Percentiles rank a stretch among this genome's conserved stretches.
These are phyloP conservation scores for Phlebiopsis gigantea DNA, from an alignment of 768 basidiomycete genomes.

Conservation along the genomic window DNA sequence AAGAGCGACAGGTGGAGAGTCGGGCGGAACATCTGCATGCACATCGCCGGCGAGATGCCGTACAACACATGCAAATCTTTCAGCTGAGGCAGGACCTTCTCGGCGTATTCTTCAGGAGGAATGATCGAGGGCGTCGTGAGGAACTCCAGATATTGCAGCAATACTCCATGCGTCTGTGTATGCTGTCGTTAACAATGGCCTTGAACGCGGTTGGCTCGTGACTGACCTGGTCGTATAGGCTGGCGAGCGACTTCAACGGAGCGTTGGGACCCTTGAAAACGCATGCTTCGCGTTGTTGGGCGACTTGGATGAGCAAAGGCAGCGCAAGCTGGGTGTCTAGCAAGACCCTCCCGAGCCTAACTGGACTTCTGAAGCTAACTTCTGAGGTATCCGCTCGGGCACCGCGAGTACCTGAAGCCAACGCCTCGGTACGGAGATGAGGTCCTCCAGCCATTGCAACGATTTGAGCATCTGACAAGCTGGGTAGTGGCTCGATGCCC, in stretches of 20 bases:
- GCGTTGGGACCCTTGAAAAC: slow-evolving; percentile 70
- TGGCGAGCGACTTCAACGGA: slow-evolving; percentile 80
- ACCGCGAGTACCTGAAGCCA: slow-evolving; percentile 75
- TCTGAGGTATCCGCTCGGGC: slow-evolving; percentile 66
- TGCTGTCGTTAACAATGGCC: too few species aligned
- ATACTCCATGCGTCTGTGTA: slow-evolving; percentile 78
- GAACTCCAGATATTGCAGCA: slow-evolving; percentile 89
- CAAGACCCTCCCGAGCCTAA: slow-evolving; percentile 58
- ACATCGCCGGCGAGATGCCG: slow-evolving; percentile 78
- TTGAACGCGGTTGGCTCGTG: too few species aligned
- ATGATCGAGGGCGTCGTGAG: slow-evolving; percentile 70
- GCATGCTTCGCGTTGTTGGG: slow-evolving; percentile 85
- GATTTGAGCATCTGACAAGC: slow-evolving; percentile 84
- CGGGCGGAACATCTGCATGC: slow-evolving; percentile 92
- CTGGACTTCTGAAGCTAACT: slow-evolving; percentile 57
- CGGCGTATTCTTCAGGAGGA: slow-evolving; percentile 65
- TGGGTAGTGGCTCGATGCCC: slow-evolving; percentile 86
- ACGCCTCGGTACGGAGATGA: slow-evolving; percentile 79
- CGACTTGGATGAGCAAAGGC: slow-evolving; percentile 87
- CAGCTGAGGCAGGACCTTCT: slow-evolving; percentile 69
- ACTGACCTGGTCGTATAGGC: slow-evolving; percentile 85
- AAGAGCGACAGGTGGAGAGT: slow-evolving; percentile 60
- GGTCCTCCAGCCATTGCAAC: slow-evolving; percentile 89
- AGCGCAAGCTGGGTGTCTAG: slow-evolving; percentile 73
- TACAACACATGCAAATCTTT: slow-evolving; percentile 68